Base-by-base conservation (phyloP, 2,329 filamentous ascomycete species). In the Colletotrichum cereale region DNA sequence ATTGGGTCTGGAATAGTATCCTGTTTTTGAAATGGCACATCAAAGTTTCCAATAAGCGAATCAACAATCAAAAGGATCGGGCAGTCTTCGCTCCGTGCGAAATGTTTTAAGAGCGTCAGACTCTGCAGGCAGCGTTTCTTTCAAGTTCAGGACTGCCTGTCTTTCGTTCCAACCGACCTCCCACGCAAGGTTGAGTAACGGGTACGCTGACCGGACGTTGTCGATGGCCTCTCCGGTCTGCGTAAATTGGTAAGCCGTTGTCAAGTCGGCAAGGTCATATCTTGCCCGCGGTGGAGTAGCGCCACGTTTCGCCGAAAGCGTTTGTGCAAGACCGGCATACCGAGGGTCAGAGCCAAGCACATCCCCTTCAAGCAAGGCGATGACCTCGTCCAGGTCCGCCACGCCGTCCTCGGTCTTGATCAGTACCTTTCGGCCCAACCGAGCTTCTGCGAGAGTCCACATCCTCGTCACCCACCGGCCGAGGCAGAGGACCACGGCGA, bases 401-500 rank as follows among this genome's bases (percentile, higher is more conserved):
- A 16, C 40, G 11, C 57, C 57, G 21, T 48, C 18, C 42, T 21
- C 57, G 5, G 40, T 61, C 21, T 48, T 31, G 42, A 61, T 47
- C 40, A 47, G 5, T 3, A 61, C 57, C 18, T 42, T 61, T 5
- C 2, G 21, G 8, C 44, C 57, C 21, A 61, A 14, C 29, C 40
- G 26, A 16, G 42, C n/a, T 14, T 61, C 57, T 8, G 29, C 18
- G 6, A 31, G 14, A 16, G 57, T 47, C 57, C 57, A 61, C 57
- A 61, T 61, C 44, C 57, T 48, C 7, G 40, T 36, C 11, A 61
- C 21, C 57, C 57, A 61, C 21, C 42, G 57, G 29, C 57, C 42
- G 26, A 61, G 42, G 11, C 11, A 61, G 2, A 61, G 44, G 16
- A 34, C 3, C 2, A 61, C 57, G 14, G 44, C 57, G 5, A 42